Evolutionary conservation across 768 basidiomycete genomes (phyloP), one percentile per base, ranked within the genome.

Genomic region (Russula abietina): DNA sequence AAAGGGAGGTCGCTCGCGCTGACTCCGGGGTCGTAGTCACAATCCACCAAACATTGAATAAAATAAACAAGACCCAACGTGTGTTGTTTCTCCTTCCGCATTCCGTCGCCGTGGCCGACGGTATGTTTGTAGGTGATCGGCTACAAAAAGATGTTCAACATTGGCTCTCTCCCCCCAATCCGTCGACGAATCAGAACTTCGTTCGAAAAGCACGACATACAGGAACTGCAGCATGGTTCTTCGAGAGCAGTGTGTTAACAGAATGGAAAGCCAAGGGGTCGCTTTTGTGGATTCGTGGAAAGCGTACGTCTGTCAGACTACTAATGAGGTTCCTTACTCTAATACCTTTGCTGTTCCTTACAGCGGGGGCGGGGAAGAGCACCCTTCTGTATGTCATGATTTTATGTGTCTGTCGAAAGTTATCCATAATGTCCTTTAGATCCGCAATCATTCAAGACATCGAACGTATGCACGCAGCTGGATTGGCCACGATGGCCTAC

Each of bases 281-380:
- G 1, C 9, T 43, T 0, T 43, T 43, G 41, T 43, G 41, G 41
- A 43, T 43, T 9, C 41, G n/a, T n/a, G 41, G 41, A 5, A 43
- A 43, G 7, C 41, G 41, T 43, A 41, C 12, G 41, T 41, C 1
- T 19, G 1, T 7, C 41, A 4, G 19, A 19, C 16, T 17, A 7
- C 17, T 17, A 6, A 41, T 5, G 17, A 41, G 1, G 1, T 19
- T 1, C 17, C 41, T 19, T 19, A 6, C 17, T 4, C 41, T 41
- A 19, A 41, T 41, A 19, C 5, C 3, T 41, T 41, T 41, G 41
- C 7, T 41, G 28, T 2, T 30, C 76, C 28, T 17, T 17, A 17
- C 14, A 41, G 39, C 39, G 39, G 39, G 39, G 6, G 39, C 39
- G 4, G 39, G 39, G 28, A 43, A 43, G 17, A 43, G 41, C 19